phyloP scores from a whole-genome alignment of 208 protist genomes.

The Novymonas esmeraldas region DNA sequence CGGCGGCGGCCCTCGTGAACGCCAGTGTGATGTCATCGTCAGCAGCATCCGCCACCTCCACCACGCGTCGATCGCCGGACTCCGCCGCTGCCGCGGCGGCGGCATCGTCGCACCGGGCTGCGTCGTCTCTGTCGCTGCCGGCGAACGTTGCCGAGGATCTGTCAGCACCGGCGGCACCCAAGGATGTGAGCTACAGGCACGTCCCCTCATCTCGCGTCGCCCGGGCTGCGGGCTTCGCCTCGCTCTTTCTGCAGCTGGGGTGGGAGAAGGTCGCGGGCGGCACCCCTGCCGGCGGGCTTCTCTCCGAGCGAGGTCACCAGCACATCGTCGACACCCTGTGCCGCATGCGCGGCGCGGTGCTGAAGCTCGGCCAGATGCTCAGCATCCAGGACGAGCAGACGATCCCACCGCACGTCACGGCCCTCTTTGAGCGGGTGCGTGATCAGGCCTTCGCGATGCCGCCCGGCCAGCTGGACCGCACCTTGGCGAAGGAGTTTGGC shows the following conservation, averaged over 20 bases:
- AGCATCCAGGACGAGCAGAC: conserved; percentile 89
- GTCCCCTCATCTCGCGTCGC: conserved; percentile 65
- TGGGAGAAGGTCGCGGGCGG: conserved; percentile 60
- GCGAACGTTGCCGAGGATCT: conserved; percentile 17
- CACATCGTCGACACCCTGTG: conserved; percentile 94
- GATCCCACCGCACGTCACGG: conserved; percentile 73
- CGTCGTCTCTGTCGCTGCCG: conserved; percentile 8
- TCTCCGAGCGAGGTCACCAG: conserved; percentile 60
- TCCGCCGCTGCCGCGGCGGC: neutral
- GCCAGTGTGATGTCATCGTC: neutral
- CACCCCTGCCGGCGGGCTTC: conserved; percentile 34
- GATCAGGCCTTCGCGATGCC: conserved; percentile 91
- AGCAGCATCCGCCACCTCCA: neutral
- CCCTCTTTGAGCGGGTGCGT: conserved; percentile 80
- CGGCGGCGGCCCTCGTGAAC: conserved; percentile 29
- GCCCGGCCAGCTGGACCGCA: conserved; percentile 55
- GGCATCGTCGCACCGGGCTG: neutral
- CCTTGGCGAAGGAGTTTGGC: conserved; percentile 47
- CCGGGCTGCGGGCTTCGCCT: conserved; percentile 68
- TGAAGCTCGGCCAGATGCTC: conserved; percentile 98
- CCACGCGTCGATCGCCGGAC: neutral
- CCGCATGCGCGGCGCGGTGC: conserved; percentile 91
- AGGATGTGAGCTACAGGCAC: conserved; percentile 41
- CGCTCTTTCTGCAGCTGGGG: conserved; percentile 65
- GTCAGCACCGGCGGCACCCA: conserved; percentile 1